Conservation (phyloP, 768 basidiomycete genomes). For the Kwoniella sp. region DNA sequence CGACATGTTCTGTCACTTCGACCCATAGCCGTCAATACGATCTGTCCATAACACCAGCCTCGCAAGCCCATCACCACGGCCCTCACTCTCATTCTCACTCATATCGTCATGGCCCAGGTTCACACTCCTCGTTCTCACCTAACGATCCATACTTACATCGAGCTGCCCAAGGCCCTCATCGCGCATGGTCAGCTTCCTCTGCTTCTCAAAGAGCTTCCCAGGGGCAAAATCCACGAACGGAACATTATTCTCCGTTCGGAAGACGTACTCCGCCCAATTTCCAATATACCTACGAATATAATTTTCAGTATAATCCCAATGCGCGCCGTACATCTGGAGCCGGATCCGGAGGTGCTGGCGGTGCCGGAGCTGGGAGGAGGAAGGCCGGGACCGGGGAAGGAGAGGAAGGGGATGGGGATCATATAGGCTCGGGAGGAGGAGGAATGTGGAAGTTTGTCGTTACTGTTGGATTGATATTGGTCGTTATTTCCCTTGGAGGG, state of each 20-base stretch:
- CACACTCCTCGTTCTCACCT: constrained; percentile 19
- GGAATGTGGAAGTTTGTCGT: constrained; percentile 45
- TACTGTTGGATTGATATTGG: constrained; percentile 45
- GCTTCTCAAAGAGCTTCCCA: background rate
- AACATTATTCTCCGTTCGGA: constrained; percentile 16
- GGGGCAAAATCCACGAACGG: constrained; percentile 2
- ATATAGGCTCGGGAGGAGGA: background rate
- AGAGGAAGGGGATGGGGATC: constrained; percentile 12
- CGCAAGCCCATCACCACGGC: constrained; percentile 43
- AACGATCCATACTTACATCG: constrained; percentile 20
- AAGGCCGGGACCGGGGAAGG: constrained; percentile 26
- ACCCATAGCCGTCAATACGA: constrained; percentile 33
- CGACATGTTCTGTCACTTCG: background rate
- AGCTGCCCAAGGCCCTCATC: constrained; percentile 25
- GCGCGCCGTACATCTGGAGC: background rate
- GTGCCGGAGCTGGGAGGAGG: constrained; percentile 9
- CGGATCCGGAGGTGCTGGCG: too few relatives aligned
- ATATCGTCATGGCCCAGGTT: background rate
- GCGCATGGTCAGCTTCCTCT: constrained; percentile 15
- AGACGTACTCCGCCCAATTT: constrained; percentile 21
- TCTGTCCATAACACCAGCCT: constrained; percentile 61
- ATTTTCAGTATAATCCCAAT: constrained; percentile 18
- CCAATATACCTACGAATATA: constrained; percentile 21
- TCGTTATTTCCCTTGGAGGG: constrained; percentile 50
- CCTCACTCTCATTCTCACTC: background rate